Evolutionary conservation across 176 grass and related monocot genomes (phyloP).

Genomic region (Phoenix dactylifera): DNA sequence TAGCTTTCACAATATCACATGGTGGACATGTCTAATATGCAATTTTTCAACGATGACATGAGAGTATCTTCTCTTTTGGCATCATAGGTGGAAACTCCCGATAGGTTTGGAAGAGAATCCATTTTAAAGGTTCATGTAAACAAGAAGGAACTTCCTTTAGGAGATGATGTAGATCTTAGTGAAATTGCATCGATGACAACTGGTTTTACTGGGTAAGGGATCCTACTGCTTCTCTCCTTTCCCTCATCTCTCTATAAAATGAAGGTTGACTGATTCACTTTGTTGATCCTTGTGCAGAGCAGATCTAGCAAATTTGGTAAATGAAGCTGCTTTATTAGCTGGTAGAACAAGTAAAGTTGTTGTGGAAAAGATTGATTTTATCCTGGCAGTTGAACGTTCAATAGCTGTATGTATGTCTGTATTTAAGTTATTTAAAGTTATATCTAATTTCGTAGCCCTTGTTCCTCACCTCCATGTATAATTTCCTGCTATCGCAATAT

Average conservation of each 20-base stretch:
- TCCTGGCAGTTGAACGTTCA: constrained; percentile 89
- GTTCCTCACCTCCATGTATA: no score
- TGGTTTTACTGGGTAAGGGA: constrained; percentile 88
- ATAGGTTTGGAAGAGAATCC: constrained; percentile 81
- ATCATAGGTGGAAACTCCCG: constrained; percentile 87
- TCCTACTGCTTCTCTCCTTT: constrained; percentile 6
- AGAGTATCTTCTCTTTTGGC: constrained; percentile 13
- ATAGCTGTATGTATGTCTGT: constrained; percentile 71
- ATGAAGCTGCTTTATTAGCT: constrained; percentile 97
- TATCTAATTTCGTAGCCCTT: no score
- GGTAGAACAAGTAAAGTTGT: constrained; percentile 80
- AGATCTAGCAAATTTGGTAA: constrained; percentile 98
- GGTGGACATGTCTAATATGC: no score
- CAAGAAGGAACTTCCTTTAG: constrained; percentile 86
- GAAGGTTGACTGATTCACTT: constrained; percentile 14
- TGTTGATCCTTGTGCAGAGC: constrained; percentile 60
- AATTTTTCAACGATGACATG: no score
- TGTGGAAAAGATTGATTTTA: constrained; percentile 97
- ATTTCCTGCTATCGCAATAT: no score
- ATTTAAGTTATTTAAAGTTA: not conserved
- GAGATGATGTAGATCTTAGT: constrained; percentile 77
- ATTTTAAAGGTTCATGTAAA: constrained; percentile 90
- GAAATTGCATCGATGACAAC: constrained; percentile 98
- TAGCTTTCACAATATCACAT: no score
- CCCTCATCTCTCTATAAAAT: not conserved